Base-by-base conservation (phyloP, 768 basidiomycete species). In the Termitomyces heimii region DNA sequence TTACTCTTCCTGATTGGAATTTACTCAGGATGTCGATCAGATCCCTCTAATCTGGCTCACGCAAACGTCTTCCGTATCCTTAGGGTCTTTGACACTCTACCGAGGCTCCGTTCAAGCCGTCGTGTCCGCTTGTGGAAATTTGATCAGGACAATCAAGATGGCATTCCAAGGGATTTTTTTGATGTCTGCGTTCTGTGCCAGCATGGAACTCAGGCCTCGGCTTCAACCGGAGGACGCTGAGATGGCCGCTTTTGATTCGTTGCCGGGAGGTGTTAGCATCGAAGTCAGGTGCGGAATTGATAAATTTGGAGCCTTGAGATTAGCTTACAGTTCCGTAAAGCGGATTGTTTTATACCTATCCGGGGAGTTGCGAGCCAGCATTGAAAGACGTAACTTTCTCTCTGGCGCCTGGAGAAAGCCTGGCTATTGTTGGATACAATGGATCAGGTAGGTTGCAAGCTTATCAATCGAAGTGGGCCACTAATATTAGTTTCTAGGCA, bases 391-490 rank as follows among this genome's bases (percentile, higher is more conserved):
- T 94, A 64, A 88, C 75, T 63, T 83, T 95, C 59, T 78, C 75
- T 26, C 75, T 95, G 44, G 73, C 82, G 55, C 75, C 90, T 16
- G 93, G 93, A 13, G 88, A 92, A 73, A 86, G 78, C 39, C 79
- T 94, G 49, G 93, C 93, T 13, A 86, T 95, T 58, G 92, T 94
- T 22, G 92, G 89, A 20, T 86, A 82, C 69, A 91, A 92, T 68
- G 89, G 89, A 61, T 92, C 89, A 62, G 89, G 89, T 81, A 69
- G 68, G 77, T 69, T 20, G 35, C 20, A 20, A 12, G n/a, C 51
- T 12, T 54, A 20, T 34, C 26, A 29, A 14, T 39, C 5, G 18
- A 14, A 35, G 9, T 26, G 35, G 9, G 55, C 34, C 16, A 29
- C 13, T 65, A 48, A 59, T 63, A 45, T 29, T 61, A 54, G 1